phyloP scores from a whole-genome alignment of 2,329 filamentous ascomycete genomes.

The Alternaria infectoria region DNA sequence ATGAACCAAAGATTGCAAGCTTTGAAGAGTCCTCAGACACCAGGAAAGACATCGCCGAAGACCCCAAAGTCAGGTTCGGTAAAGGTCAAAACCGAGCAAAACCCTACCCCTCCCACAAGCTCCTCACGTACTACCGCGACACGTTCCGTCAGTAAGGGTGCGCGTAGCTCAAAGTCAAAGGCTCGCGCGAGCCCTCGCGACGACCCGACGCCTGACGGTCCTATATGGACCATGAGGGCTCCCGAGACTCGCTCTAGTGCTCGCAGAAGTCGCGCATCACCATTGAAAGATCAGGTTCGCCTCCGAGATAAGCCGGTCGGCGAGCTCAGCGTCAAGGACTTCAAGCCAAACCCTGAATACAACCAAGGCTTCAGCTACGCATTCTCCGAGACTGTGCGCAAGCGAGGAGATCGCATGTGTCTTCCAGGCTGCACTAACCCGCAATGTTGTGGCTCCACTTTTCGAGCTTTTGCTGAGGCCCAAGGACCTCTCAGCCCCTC shows the following conservation, averaged over 20 bases:
- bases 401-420: constrained; percentile 70
- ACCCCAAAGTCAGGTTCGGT: constrained; percentile 15
- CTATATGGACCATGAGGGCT: constrained; percentile 31
- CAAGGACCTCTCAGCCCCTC: constrained; percentile 36
- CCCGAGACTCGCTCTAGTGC: constrained; percentile 14
- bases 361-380: constrained; percentile 77
- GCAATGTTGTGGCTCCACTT: constrained; percentile 77
- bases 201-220: constrained; percentile 22
- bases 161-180: constrained; percentile 4
- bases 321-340: constrained; percentile 71
- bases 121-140: constrained; percentile 10
- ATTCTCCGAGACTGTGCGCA: constrained; percentile 76
- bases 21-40: constrained; percentile 17
- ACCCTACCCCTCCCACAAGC: constrained; percentile 16
- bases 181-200: constrained; percentile 7
- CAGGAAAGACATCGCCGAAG: constrained; percentile 11
- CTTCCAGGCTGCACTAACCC: constrained; percentile 76
- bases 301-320: constrained; percentile 63
- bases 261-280: constrained; percentile 7
- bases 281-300: constrained; percentile 12
- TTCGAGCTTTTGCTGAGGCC: constrained; percentile 67
- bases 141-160: not conserved
- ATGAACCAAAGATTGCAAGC: constrained; percentile 32
- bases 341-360: constrained; percentile 77
- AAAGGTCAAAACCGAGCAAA: constrained; percentile 24